Conservation (phyloP, 148 eudicot genomes). For the Rhododendron griersonianum region DNA sequence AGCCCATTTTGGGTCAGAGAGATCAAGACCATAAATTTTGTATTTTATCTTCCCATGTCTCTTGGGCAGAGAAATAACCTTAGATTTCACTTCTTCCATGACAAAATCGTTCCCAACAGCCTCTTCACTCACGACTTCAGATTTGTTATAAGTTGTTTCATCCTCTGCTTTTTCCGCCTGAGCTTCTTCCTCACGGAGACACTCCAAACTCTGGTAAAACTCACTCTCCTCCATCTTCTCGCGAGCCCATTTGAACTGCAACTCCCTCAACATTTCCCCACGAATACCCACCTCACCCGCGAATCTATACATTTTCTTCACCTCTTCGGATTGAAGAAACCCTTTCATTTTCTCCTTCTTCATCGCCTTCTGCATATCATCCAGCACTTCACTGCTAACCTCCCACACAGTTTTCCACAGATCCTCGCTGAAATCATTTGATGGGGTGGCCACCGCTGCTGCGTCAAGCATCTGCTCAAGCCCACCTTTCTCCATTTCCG, state of each 20-base stretch:
- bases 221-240: constrained; percentile 83
- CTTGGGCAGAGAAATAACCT: constrained; percentile 57
- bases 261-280: constrained; percentile 89
- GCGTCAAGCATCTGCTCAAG: constrained; percentile 32
- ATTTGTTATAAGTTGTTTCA: not conserved
- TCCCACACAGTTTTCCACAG: constrained; percentile 76
- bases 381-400: constrained; percentile 53
- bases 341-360: constrained; percentile 73
- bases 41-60: constrained; percentile 84
- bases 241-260: constrained; percentile 90
- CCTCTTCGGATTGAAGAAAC: constrained; percentile 68
- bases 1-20: constrained; percentile 75
- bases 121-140: constrained; percentile 16
- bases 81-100: constrained; percentile 23
- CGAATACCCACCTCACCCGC: constrained; percentile 87
- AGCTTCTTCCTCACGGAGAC: constrained; percentile 22
- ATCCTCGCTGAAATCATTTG: constrained; percentile 69
- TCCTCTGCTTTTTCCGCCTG: constrained; percentile 13
- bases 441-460: constrained; percentile 16
- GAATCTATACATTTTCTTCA: constrained; percentile 68
- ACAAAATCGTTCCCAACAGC: constrained; percentile 15
- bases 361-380: constrained; percentile 77
- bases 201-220: constrained; percentile 49
- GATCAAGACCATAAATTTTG: constrained; percentile 86
- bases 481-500: constrained; percentile 57